Base-by-base conservation (phyloP, 179 eudicot genomes). In the Kewa caespitosa region DNA sequence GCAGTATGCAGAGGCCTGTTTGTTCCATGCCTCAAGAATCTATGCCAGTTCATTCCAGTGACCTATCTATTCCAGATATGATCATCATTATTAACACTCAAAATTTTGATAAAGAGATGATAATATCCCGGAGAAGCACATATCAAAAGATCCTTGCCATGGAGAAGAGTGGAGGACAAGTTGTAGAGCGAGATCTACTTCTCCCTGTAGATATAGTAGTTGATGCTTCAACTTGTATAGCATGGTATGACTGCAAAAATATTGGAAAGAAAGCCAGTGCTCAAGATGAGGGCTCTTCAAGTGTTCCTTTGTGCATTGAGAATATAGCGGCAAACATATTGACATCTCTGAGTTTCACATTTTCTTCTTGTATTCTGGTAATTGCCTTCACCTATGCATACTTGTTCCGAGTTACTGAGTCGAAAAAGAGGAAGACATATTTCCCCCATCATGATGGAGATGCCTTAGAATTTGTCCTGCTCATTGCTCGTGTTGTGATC, bases 321-420 rank as follows among this genome's bases (percentile, higher is more conserved):
- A 86, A 89, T 83, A 89, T 96, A 63, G 96, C 96, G 33, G 88
- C 94, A 62, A 89, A 91, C 85, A 82, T 88, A 61, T 84, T 96
- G 86, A 96, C 98, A 68, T 89, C 93, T 52, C 82, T 96, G 77
- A 94, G 99, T 82, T 94, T 87, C 83, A 75, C 90, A 69, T 96
- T 96, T 88, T 80, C 88, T 73, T 69, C 90, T 87, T 93, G 98
- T 88, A 78, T 91, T 77, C 79, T 96, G 98, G 99, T 94, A 93
- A 88, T 73, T 78, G 30, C 76, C 59, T 73, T 77, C 52, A 75
- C 67, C 37, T 43, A 28, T 31, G 20, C 30, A 10, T 22, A 32
- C 72, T 38, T 38, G 25, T 70, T 74, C 48, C 37, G 52, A 74
- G 23, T 27, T 33, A 23, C 22, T n/a, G n/a, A 57, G 7, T 12